These are phyloP conservation scores for Annulohypoxylon nitens DNA, from an alignment of 495 filamentous ascomycete species.

Conservation along the genomic window DNA sequence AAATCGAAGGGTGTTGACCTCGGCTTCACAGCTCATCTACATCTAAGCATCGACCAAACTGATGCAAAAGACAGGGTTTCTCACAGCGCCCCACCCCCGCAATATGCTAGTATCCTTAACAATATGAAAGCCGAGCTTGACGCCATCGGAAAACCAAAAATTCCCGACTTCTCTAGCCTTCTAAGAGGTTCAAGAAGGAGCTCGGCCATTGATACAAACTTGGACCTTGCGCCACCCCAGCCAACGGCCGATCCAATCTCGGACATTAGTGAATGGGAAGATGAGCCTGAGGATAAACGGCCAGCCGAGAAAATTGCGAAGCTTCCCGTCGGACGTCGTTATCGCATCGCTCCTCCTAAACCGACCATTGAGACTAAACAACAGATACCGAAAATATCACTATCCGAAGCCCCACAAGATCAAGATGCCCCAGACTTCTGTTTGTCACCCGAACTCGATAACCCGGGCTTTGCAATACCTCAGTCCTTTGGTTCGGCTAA, in stretches of 20 bases:
- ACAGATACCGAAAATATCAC: slow-evolving; percentile 20
- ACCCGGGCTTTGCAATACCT: slow-evolving; percentile 5
- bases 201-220: slow-evolving; percentile 6
- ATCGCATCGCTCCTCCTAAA: slow-evolving; percentile 39
- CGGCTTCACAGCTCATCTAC: slow-evolving; percentile 63
- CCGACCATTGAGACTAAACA: slow-evolving; percentile 8
- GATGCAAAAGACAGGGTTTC: slow-evolving; percentile 20
- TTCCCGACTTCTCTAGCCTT: slow-evolving; percentile 42
- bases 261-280: slow-evolving; percentile 61
- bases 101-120: slow-evolving; percentile 61
- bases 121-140: slow-evolving; percentile 58
- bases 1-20: slow-evolving; percentile 60
- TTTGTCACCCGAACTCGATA: slow-evolving; percentile 16
- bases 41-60: slow-evolving; percentile 49
- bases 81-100: slow-evolving; percentile 41
- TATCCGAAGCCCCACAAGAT: neutral
- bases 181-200: slow-evolving; percentile 24
- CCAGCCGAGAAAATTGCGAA: slow-evolving; percentile 36
- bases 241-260: slow-evolving; percentile 55
- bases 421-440: slow-evolving; percentile 4
- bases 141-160: slow-evolving; percentile 45
- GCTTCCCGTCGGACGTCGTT: slow-evolving; percentile 22
- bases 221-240: slow-evolving; percentile 26
- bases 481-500: neutral
- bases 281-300: slow-evolving; percentile 49